phyloP scores from a whole-genome alignment of 2,329 filamentous ascomycete genomes.

The Pseudocercospora crystallina region DNA sequence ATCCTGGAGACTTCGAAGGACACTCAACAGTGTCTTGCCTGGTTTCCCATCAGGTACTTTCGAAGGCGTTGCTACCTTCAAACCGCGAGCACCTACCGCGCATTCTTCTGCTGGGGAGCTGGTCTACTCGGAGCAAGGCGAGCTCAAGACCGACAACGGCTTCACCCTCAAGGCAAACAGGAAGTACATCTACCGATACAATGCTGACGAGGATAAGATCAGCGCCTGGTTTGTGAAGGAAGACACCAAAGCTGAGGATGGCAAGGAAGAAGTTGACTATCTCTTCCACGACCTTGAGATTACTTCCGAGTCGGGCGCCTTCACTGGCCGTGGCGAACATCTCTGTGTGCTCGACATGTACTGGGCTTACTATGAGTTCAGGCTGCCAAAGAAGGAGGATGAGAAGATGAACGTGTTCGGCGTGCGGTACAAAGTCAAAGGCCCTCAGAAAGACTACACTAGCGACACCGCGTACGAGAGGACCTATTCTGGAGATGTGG shows the following conservation, averaged over 20 bases:
- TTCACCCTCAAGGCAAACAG: slow-evolving; percentile 59
- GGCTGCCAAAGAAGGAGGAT: slow-evolving; percentile 31
- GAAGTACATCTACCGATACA: slow-evolving; percentile 73
- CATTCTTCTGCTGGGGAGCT: slow-evolving; percentile 32
- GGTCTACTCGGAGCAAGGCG: slow-evolving; percentile 37
- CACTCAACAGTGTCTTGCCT: slow-evolving; percentile 33
- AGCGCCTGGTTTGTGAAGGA: slow-evolving; percentile 75
- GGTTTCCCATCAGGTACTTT: slow-evolving; percentile 39
- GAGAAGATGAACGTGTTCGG: slow-evolving; percentile 37
- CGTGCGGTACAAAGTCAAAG: slow-evolving; percentile 38
- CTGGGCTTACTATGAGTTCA: slow-evolving; percentile 68
- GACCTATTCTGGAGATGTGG: slow-evolving; percentile 17
- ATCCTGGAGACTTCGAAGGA: slow-evolving; percentile 35
- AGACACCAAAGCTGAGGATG: slow-evolving; percentile 51
- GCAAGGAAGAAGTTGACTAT: slow-evolving; percentile 59
- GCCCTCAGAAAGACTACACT: slow-evolving; percentile 40
- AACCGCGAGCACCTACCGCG: slow-evolving; percentile 30
- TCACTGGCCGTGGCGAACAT: slow-evolving; percentile 67
- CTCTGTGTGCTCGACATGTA: slow-evolving; percentile 72
- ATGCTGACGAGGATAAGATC: slow-evolving; percentile 60
- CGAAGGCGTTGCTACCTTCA: slow-evolving; percentile 37
- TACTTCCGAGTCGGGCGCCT: slow-evolving; percentile 42
- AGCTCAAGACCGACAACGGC: slow-evolving; percentile 38
- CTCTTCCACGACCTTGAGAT: slow-evolving; percentile 76
- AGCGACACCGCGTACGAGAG: slow-evolving; percentile 39